These are phyloP conservation scores for Melanomma pulvis-pyrius DNA, from an alignment of 495 filamentous ascomycete species.

Conservation along the genomic window DNA sequence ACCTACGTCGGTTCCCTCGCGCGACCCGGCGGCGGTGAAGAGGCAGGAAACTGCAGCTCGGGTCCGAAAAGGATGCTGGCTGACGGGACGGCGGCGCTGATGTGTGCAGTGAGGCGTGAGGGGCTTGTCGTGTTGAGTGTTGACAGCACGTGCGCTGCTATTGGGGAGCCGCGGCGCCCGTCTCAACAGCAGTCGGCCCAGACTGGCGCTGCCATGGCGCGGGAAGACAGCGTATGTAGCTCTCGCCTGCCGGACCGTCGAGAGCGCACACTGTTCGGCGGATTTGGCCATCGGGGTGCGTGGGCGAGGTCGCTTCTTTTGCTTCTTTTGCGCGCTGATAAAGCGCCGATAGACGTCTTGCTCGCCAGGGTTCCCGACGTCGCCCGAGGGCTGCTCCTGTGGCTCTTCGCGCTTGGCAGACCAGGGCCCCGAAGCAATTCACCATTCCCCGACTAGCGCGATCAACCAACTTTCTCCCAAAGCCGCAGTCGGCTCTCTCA, in stretches of 20 bases:
- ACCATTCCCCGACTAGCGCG: slow-evolving; percentile 30
- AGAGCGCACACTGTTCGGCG: background rate
- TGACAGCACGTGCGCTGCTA: slow-evolving; percentile 10
- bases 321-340: background rate
- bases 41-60: background rate
- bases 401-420: slow-evolving; percentile 10
- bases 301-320: background rate
- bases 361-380: too few relatives aligned
- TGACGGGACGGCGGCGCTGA: background rate
- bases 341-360: background rate
- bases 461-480: slow-evolving; percentile 6
- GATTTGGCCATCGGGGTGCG: background rate
- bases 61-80: background rate
- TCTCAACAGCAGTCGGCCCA: background rate
- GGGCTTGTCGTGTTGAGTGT: slow-evolving; percentile 8
- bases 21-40: slow-evolving; percentile 25
- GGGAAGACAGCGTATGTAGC: background rate
- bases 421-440: slow-evolving; percentile 22
- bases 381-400: background rate
- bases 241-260: background rate
- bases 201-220: slow-evolving; percentile 6
- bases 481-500: background rate
- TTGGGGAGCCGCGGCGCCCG: slow-evolving; percentile 27
- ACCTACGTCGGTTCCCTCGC: slow-evolving; percentile 5
- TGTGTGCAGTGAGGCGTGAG: too few relatives aligned